These are phyloP conservation scores for Periconia digitata DNA, from an alignment of 2,329 filamentous ascomycete species.

Conservation along the genomic window DNA sequence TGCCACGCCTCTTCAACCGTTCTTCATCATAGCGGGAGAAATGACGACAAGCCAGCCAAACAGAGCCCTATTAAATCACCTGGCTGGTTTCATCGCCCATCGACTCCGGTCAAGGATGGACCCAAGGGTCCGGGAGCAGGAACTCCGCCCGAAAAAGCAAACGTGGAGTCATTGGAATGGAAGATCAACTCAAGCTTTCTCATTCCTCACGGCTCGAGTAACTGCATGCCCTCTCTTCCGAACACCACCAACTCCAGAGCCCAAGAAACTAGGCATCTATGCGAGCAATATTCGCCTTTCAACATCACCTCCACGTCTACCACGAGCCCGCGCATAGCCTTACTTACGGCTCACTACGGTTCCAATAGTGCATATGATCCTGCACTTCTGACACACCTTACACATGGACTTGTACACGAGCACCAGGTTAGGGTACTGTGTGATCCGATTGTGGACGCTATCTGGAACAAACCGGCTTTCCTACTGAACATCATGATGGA, in stretches of 20 bases:
- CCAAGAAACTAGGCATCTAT: neutral
- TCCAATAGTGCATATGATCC: neutral
- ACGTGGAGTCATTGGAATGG: neutral
- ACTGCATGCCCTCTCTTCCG: neutral
- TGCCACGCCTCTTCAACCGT: too few relatives aligned
- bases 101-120: too few relatives aligned
- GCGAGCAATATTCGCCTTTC: neutral
- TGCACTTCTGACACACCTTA: neutral
- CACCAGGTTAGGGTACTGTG: neutral
- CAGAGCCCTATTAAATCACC: too few relatives aligned
- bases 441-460: neutral
- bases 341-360: neutral
- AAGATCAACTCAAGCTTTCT: neutral
- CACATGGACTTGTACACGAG: neutral
- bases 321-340: neutral
- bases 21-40: too few relatives aligned
- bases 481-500: conserved; percentile 1
- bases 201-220: neutral
- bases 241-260: neutral
- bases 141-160: neutral
- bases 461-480: conserved; percentile 1
- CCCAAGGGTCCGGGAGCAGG: neutral
- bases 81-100: too few relatives aligned
- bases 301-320: neutral
- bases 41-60: too few relatives aligned